phyloP scores from a whole-genome alignment of 1,284 basidiomycete species.

The Bjerkandera adusta region DNA sequence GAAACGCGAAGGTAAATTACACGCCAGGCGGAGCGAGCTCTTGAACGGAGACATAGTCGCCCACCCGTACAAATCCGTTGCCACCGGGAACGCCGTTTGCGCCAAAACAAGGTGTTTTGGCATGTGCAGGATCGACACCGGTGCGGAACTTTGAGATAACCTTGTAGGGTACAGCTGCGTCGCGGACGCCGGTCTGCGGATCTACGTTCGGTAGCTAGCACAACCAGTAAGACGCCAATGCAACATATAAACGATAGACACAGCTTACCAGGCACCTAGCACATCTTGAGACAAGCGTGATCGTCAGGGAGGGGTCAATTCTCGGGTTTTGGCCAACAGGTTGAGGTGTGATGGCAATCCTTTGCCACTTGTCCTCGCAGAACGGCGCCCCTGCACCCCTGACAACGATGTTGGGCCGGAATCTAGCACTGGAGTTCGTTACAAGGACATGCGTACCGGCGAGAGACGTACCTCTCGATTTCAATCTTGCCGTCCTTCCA shows the following conservation, averaged over 20 bases:
- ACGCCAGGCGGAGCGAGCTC: too few relatives aligned
- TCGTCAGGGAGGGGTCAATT: constrained; percentile 30
- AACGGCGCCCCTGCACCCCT: constrained; percentile 51
- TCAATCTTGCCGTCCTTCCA: constrained; percentile 55
- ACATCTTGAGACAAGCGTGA: constrained; percentile 66
- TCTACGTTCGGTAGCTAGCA: constrained; percentile 70
- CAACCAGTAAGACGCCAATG: constrained; percentile 4
- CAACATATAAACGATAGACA: not conserved
- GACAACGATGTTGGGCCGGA: constrained; percentile 72
- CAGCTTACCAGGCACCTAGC: constrained; percentile 64
- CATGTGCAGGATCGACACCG: constrained; percentile 46
- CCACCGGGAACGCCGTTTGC: constrained; percentile 52
- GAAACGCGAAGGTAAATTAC: too few relatives aligned
- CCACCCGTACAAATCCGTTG: constrained; percentile 52
- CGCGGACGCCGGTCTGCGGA: constrained; percentile 59
- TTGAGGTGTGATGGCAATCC: constrained; percentile 58
- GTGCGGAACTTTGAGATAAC: constrained; percentile 66
- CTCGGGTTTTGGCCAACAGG: constrained; percentile 21
- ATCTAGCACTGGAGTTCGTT: too few relatives aligned
- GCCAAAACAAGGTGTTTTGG: constrained; percentile 59
- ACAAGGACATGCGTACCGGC: too few relatives aligned
- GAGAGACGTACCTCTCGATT: constrained; percentile 52
- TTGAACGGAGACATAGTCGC: constrained; percentile 53
- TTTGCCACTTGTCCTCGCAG: constrained; percentile 54
- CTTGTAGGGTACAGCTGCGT: constrained; percentile 73